These are phyloP conservation scores for Podospora fimiseda DNA, from an alignment of 495 filamentous ascomycete species.

Conservation along the genomic window DNA sequence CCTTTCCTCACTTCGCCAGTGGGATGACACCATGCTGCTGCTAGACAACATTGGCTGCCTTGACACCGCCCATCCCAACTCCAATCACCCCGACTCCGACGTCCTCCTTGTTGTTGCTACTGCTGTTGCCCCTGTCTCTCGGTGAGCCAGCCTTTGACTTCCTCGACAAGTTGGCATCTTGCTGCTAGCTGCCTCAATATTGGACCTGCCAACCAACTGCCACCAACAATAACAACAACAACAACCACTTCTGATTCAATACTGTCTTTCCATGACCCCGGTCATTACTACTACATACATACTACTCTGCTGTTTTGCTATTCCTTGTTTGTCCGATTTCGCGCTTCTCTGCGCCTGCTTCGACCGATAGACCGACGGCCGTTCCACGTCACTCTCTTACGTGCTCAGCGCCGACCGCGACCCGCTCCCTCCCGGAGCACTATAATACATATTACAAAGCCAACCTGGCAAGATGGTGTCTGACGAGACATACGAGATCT, in stretches of 20 bases:
- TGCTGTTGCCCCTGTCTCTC: not conserved
- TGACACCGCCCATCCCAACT: no score
- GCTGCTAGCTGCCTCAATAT: not conserved
- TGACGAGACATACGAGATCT: constrained; percentile 86
- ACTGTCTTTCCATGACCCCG: constrained; percentile 3
- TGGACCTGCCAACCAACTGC: constrained; percentile 2
- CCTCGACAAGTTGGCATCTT: not conserved
- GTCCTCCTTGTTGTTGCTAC: not conserved
- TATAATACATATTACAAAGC: constrained; percentile 1
- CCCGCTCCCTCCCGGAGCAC: not conserved
- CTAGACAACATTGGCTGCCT: constrained; percentile 17
- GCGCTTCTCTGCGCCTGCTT: not conserved
- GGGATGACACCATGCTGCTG: constrained; percentile 31
- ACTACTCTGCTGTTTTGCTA: not conserved
- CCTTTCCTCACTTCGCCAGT: constrained; percentile 5
- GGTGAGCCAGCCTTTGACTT: constrained; percentile 4
- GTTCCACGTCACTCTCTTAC: not conserved
- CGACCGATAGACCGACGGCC: not conserved
- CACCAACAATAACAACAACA: not conserved
- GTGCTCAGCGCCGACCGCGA: not conserved
- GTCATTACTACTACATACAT: no score
- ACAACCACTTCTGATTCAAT: not conserved
- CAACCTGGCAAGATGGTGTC: constrained; percentile 62
- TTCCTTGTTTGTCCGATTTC: constrained; percentile 2
- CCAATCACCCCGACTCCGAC: constrained; percentile 15